Evolutionary conservation across 2,329 filamentous ascomycete genomes (phyloP), one percentile per base, ranked within the genome.

Genomic region (Aureobasidium sp.): DNA sequence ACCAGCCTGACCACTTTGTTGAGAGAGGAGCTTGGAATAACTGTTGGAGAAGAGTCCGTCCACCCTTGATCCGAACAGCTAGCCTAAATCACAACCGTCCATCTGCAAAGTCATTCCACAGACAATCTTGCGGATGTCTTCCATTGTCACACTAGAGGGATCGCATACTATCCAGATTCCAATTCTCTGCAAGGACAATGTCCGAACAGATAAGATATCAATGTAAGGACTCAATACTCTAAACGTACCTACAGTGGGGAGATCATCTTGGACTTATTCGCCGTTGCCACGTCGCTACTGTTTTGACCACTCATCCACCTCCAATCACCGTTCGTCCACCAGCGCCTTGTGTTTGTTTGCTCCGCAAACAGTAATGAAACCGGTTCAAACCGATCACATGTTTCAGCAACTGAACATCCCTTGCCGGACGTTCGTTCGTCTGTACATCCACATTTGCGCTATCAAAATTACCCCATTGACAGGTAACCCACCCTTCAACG

Each of bases 1-100:
- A 85, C 83, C 51, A 88, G 85, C 47, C 76, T 99, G 70, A 85
- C 82, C 39, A 82, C 87, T 39, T 73, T 97, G 61, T 75, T 97
- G 69, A 81, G 84, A 65, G 80, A 86, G 65, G 94, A 99, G 78
- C 77, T 97, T 51, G 86, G 84, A 2, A 77, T 96, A 53, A 81
- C 86, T 63, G 73, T 90, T 59, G 70, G 72, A 51, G 59, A 67
- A 21, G 65, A 67, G 48, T 51, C 47, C 14, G 39, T 7, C 27
- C 36, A 37, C 21, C 50, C 50, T 54, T 54, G 30, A 42, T 42
- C 21, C 37, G 7, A n/a, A 30, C 45, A 48, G 27, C 21, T 48
- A 32, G 45, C 27, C 37, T 41, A 37, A 11, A 37, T 27, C 34
- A 36, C 47, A 36, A 36, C 16, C 9, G 5, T 34, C 47, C 30